phyloP scores from a whole-genome alignment of 1,284 basidiomycete genomes.

The Rhodotorula sp. region DNA sequence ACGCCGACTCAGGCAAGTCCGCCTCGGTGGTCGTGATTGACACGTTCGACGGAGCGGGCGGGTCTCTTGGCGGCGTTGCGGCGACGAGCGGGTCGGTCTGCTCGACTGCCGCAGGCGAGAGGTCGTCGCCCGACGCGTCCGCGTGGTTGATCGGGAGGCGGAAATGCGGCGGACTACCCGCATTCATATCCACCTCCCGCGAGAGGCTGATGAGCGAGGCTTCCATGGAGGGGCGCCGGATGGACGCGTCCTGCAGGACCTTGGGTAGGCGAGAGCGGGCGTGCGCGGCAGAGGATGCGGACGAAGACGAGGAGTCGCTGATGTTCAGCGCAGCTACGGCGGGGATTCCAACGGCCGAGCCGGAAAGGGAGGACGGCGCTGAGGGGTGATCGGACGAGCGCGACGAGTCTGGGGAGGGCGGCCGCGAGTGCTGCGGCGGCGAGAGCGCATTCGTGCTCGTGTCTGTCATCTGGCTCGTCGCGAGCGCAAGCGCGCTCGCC shows the following conservation, averaged over 20 bases:
- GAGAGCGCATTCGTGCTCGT: no score
- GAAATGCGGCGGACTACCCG: neutral
- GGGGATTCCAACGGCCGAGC: no score
- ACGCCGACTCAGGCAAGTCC: neutral
- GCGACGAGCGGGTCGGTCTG: neutral
- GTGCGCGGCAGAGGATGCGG: neutral
- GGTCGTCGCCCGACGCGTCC: neutral
- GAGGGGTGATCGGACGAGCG: neutral
- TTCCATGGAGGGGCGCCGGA: neutral
- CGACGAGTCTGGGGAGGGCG: neutral
- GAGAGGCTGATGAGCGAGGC: neutral
- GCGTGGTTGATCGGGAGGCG: neutral
- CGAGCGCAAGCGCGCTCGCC: slow-evolving; percentile 4
- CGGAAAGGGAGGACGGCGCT: no score
- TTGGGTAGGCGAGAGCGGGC: neutral
- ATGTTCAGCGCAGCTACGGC: no score
- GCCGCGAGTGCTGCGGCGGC: neutral
- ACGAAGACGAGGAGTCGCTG: neutral
- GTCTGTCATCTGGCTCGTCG: neutral
- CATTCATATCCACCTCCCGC: neutral
- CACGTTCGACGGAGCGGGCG: neutral
- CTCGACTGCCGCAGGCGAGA: neutral
- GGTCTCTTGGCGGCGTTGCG: neutral
- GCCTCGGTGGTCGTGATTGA: neutral
- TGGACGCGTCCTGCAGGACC: neutral